Percentiles rank a stretch among this genome's conserved stretches.
Conservation (phyloP, 352 stramenopile species). For the Elongisporangium senticosum region DNA sequence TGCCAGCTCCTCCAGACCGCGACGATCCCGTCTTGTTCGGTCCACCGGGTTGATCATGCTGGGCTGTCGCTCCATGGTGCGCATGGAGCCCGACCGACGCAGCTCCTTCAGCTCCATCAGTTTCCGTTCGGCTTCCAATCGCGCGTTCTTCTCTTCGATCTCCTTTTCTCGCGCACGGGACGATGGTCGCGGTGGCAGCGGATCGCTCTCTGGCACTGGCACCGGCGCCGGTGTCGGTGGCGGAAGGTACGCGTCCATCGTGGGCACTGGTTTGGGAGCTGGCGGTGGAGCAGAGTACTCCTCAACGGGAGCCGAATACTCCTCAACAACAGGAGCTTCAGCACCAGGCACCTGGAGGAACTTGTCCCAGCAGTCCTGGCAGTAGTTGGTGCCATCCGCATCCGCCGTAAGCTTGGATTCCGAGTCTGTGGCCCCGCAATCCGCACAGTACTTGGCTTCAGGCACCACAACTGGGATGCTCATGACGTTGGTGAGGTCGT, state of each 20-base stretch:
- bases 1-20: conserved; percentile 74
- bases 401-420: conserved; percentile 75
- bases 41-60: conserved; percentile 51
- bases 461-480: conserved; percentile 77
- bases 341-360: conserved; percentile 55
- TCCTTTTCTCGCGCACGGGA: conserved; percentile 24
- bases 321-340: conserved; percentile 7
- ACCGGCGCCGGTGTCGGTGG: conserved; percentile 11
- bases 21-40: conserved; percentile 60
- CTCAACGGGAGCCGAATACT: conserved; percentile 6
- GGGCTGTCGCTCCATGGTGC: conserved; percentile 43
- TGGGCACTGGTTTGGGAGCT: conserved; percentile 4
- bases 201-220: conserved; percentile 8
- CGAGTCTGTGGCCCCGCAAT: conserved; percentile 72
- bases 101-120: conserved; percentile 79
- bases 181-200: neutral
- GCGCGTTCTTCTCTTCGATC: conserved; percentile 68
- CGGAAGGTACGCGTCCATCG: neutral
- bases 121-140: conserved; percentile 75
- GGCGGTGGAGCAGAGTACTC: conserved; percentile 10
- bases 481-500: conserved; percentile 74
- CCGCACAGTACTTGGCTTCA: conserved; percentile 69
- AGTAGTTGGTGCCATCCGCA: conserved; percentile 83
- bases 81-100: conserved; percentile 53
- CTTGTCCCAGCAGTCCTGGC: conserved; percentile 85